Conservation (phyloP, 75 land plant species). For the Gnetum montanum region DNA sequence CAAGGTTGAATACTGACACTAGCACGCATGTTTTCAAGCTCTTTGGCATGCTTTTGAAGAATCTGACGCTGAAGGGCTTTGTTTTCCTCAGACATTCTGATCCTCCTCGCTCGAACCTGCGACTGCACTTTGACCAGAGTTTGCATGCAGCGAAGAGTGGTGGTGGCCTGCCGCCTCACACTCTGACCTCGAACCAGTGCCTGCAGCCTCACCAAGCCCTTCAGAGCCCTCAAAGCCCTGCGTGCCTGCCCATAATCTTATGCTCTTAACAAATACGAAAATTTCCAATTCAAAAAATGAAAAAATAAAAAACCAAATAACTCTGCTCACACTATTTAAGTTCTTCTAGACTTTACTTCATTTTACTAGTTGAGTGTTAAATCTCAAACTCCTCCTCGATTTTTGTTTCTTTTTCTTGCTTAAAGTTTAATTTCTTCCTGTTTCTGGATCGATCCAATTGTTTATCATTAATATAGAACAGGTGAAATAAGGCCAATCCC, state of each 20-base stretch:
- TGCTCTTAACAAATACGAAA: background rate
- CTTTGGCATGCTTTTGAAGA: slow-evolving; percentile 40
- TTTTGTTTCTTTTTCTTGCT: too few species aligned
- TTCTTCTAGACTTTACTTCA: background rate
- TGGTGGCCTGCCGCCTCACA: slow-evolving; percentile 43
- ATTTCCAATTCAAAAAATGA: background rate
- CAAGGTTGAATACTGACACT: slow-evolving; percentile 37
- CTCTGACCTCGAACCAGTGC: slow-evolving; percentile 73
- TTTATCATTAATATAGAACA: too few species aligned
- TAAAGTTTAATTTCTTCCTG: too few species aligned
- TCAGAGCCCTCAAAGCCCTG: slow-evolving; percentile 72
- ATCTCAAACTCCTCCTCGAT: slow-evolving; percentile 16
- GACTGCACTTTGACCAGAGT: slow-evolving; percentile 43
- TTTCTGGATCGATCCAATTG: too few species aligned
- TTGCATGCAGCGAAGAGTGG: slow-evolving; percentile 33
- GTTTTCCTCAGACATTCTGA: slow-evolving; percentile 51
- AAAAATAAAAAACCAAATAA: background rate
- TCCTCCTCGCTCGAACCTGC: slow-evolving; percentile 32
- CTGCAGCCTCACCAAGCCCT: slow-evolving; percentile 75
- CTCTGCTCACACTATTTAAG: background rate
- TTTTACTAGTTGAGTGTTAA: slow-evolving; percentile 3
- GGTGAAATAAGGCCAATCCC: too few species aligned
- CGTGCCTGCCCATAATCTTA: slow-evolving; percentile 58
- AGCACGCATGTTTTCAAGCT: slow-evolving; percentile 41
- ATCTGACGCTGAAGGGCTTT: slow-evolving; percentile 67